Percentiles rank a stretch among this genome's conserved stretches.
Evolutionary conservation across 2,329 filamentous ascomycete species (phyloP).

Genomic region (Fusarium armeniacum): DNA sequence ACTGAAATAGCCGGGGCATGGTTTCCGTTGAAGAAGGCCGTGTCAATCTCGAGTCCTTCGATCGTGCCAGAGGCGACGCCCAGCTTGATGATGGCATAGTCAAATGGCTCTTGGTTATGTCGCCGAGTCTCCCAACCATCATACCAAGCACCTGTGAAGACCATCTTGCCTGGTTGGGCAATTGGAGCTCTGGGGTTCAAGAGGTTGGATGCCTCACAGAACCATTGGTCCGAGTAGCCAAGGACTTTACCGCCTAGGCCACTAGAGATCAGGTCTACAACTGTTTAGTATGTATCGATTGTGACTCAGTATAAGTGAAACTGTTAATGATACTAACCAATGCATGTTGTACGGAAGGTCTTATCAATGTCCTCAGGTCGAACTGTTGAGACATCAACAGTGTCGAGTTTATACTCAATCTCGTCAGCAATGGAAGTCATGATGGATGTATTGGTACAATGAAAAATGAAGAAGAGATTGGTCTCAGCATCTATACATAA

Average conservation of each 20-base stretch:
- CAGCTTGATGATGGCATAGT: constrained; percentile 76
- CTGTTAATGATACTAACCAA: constrained; percentile 62
- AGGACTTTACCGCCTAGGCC: constrained; percentile 74
- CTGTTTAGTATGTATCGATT: constrained; percentile 7
- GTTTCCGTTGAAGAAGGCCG: constrained; percentile 85
- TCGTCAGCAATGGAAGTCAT: constrained; percentile 60
- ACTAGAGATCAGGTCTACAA: constrained; percentile 71
- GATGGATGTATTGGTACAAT: constrained; percentile 23
- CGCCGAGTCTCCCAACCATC: constrained; percentile 78
- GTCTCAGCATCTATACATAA: neutral
- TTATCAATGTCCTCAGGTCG: constrained; percentile 69
- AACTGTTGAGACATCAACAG: constrained; percentile 64
- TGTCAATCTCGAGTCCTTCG: constrained; percentile 83
- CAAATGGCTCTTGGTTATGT: constrained; percentile 74
- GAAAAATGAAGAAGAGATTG: neutral
- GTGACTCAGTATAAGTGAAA: neutral
- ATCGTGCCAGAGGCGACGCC: constrained; percentile 79
- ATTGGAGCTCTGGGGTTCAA: constrained; percentile 74
- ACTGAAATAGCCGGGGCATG: constrained; percentile 84
- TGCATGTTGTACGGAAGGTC: constrained; percentile 72
- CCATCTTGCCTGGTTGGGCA: constrained; percentile 75
- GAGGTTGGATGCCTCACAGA: constrained; percentile 75
- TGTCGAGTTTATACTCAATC: constrained; percentile 69
- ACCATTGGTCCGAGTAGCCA: constrained; percentile 77
- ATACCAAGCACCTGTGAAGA: constrained; percentile 78